Base-by-base conservation (phyloP, 1,284 basidiomycete genomes). In the Mrakiaceae sp. region DNA sequence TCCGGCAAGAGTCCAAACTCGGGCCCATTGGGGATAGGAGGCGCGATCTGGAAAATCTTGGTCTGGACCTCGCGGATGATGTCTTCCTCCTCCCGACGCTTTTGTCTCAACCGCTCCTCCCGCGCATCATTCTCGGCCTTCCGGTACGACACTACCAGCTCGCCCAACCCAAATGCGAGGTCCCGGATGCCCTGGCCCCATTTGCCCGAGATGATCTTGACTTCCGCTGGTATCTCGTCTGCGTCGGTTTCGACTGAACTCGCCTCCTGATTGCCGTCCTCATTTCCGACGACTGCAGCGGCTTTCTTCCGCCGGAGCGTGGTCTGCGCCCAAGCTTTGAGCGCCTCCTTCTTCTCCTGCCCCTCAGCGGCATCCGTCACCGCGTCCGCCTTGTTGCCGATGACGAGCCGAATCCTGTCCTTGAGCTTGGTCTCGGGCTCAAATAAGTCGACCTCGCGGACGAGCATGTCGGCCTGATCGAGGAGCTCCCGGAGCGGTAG, bases 351-450 rank as follows among this genome's bases (percentile, higher is more conserved):
- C 48, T 64, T 71, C 62, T 67, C 69, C 59, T 64, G 70, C 58
- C 74, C 71, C 3, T 67, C 40, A 3, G 71, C 76, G 50, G 74
- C 74, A 40, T 78, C 81, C 40, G 78, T 78, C 2, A 93, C 81
- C 54, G 88, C 74, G 76, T 98, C 95, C 0, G 91, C 93, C 77
- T 98, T 98, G 80, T 98, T 98, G 16, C 92, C 88, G 39, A 98
- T 80, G 42, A 99, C 86, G 71, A 95, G 79, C 42, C 86, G 81
- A 9, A 83, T 88, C 69, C 87, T 86, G 16, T 75, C 72, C 68
- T 86, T 87, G 78, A 97, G 83, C 1, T 88, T 90, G 2, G 81
- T 77, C 72, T 89, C 65, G 11, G 65, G 65, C 48, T 66, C 65
- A 27, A 66, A 66, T 60, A 58, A 83, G 76, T 96, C 94, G 66